phyloP scores from a whole-genome alignment of 805 yeast genomes.

The Candida wancherniae region DNA sequence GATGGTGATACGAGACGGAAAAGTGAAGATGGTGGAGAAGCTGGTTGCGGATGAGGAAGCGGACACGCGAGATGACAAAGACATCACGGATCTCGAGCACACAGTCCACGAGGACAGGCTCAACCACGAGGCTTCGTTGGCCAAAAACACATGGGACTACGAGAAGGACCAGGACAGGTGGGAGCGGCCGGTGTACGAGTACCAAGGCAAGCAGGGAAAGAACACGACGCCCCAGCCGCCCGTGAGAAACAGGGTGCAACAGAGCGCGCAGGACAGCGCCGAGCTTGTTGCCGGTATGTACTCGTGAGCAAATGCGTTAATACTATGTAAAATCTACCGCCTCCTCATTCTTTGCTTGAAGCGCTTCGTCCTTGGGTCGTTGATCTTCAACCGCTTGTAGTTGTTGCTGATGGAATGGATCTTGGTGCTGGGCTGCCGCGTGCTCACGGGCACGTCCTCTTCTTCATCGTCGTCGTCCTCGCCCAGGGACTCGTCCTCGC shows the following conservation, averaged over 20 bases:
- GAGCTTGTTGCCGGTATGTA: slow-evolving; percentile 16
- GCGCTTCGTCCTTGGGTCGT: slow-evolving; percentile 39
- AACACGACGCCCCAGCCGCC: neutral
- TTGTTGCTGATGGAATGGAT: slow-evolving; percentile 41
- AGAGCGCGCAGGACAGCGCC: slow-evolving; percentile 8
- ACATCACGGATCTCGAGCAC: slow-evolving; percentile 36
- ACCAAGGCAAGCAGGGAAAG: neutral
- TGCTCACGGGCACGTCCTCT: slow-evolving; percentile 12
- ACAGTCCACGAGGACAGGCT: slow-evolving; percentile 20
- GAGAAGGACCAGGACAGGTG: slow-evolving; percentile 51
- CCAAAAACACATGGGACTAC: slow-evolving; percentile 54
- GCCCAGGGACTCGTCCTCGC: slow-evolving; percentile 6
- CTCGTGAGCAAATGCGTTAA: slow-evolving; percentile 3
- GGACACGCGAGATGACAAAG: slow-evolving; percentile 27
- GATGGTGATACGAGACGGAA: slow-evolving; percentile 76
- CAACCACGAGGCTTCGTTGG: slow-evolving; percentile 25
- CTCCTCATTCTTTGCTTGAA: slow-evolving; percentile 40
- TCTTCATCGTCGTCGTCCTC: slow-evolving; percentile 13
- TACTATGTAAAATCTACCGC: too few species aligned
- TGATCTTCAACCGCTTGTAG: slow-evolving; percentile 50
- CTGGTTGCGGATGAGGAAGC: slow-evolving; percentile 18
- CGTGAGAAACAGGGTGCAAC: slow-evolving; percentile 13
- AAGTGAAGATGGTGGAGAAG: slow-evolving; percentile 60
- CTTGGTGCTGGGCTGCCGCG: slow-evolving; percentile 13
- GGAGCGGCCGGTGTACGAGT: slow-evolving; percentile 48